Evolutionary conservation across 176 grass and related monocot species (phyloP).

Genomic region (Zoysia japonica): DNA sequence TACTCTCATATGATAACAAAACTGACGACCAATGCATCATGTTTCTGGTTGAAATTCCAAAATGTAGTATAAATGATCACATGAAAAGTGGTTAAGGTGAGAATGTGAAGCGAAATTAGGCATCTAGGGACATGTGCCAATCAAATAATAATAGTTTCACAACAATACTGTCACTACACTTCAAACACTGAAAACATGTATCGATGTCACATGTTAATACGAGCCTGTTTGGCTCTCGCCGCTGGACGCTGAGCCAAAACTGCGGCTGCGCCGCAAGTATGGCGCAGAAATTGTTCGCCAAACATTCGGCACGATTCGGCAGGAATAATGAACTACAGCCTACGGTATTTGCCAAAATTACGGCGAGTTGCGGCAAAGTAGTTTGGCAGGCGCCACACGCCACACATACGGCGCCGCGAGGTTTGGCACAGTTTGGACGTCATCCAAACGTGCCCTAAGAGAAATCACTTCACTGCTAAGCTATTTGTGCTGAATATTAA

Average conservation of each 20-base stretch:
- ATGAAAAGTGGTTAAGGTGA: background rate
- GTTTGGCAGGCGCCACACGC: too few relatives aligned
- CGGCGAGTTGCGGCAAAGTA: too few relatives aligned
- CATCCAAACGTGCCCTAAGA: background rate
- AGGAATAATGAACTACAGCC: too few relatives aligned
- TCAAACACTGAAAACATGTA: conserved; percentile 14
- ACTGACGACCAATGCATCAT: background rate
- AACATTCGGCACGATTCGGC: too few relatives aligned
- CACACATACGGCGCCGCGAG: too few relatives aligned
- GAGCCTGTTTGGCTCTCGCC: too few relatives aligned
- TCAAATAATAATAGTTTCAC: conserved; percentile 6
- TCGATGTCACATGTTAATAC: background rate
- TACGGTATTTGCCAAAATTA: too few relatives aligned
- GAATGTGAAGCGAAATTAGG: background rate
- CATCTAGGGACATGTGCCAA: background rate
- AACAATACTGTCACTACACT: background rate
- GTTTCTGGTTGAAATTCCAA: background rate
- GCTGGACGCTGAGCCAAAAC: too few relatives aligned
- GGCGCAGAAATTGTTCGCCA: too few relatives aligned
- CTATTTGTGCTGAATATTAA: background rate
- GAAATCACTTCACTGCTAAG: background rate
- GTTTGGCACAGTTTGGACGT: too few relatives aligned
- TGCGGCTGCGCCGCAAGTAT: too few relatives aligned
- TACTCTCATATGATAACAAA: conserved; percentile 4
- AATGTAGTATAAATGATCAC: background rate